Conservation (phyloP, 1,284 basidiomycete species). For the Ceraceosorus guamensis region DNA sequence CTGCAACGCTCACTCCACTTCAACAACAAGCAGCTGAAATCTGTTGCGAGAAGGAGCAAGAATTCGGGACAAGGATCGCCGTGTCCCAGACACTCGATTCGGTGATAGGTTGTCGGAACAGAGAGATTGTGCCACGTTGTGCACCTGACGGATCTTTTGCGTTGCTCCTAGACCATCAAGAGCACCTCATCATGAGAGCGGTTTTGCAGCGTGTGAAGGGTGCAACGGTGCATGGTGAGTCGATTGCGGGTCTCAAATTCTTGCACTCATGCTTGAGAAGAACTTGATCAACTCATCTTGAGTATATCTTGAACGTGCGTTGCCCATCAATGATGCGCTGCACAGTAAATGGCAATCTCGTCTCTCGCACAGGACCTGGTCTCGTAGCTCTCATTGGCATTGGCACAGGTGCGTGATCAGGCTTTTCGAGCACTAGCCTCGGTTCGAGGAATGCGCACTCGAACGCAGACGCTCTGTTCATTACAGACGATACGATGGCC, state of each 20-base stretch:
- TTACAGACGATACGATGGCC: slow-evolving; percentile 27
- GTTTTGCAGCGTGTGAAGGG: slow-evolving; percentile 45
- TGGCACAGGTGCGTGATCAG: slow-evolving; percentile 16
- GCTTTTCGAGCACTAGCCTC: background rate
- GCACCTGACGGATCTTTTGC: background rate
- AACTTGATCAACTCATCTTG: slow-evolving; percentile 37
- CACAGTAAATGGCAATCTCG: background rate
- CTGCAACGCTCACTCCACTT: no score
- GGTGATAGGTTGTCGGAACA: background rate
- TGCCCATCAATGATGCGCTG: no score
- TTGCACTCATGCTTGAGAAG: slow-evolving; percentile 9
- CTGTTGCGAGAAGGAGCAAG: no score
- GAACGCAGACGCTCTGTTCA: background rate
- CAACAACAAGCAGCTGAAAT: no score
- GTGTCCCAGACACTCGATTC: no score
- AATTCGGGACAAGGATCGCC: no score
- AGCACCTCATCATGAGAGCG: slow-evolving; percentile 22
- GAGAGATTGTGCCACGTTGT: no score
- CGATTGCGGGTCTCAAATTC: background rate
- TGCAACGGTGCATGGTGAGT: slow-evolving; percentile 40
- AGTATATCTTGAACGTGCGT: no score
- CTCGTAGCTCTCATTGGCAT: slow-evolving; percentile 43
- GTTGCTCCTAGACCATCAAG: background rate
- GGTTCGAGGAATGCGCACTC: background rate
- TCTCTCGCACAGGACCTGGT: slow-evolving; percentile 24